A percentile compares a stretch with the other conserved stretches of the same genome.
Evolutionary conservation across 768 basidiomycete species (phyloP).

Genomic region (Suillus placidus): DNA sequence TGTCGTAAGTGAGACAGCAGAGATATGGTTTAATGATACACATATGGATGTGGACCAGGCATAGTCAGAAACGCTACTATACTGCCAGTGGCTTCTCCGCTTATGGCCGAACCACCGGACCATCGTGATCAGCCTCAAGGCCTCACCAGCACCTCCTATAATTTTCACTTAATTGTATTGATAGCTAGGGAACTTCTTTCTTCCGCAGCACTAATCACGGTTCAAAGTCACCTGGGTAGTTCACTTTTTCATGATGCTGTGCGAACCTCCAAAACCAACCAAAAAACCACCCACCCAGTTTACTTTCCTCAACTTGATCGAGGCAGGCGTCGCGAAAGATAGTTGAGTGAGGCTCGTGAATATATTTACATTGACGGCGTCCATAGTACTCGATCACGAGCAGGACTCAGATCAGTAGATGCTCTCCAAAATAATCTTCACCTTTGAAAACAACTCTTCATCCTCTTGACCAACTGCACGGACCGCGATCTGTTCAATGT

Average conservation of each 20-base stretch:
- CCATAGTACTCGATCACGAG: background rate
- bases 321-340: background rate
- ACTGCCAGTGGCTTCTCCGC: background rate
- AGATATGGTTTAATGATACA: background rate
- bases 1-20: background rate
- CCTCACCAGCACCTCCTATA: background rate
- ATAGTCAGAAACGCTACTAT: background rate
- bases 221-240: background rate
- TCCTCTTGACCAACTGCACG: conserved; percentile 25
- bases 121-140: no score
- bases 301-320: background rate
- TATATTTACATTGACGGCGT: background rate
- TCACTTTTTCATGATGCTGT: background rate
- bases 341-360: background rate
- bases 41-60: background rate
- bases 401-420: conserved; percentile 36
- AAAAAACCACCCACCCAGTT: background rate
- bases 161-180: no score
- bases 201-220: background rate
- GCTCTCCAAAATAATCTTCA: conserved; percentile 52
- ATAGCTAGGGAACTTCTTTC: background rate
- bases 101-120: background rate
- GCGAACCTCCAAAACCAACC: background rate
- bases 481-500: conserved; percentile 54
- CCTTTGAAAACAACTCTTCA: conserved; percentile 41